phyloP scores from a whole-genome alignment of 2,329 filamentous ascomycete species.

The Teratosphaeriaceae sp. region DNA sequence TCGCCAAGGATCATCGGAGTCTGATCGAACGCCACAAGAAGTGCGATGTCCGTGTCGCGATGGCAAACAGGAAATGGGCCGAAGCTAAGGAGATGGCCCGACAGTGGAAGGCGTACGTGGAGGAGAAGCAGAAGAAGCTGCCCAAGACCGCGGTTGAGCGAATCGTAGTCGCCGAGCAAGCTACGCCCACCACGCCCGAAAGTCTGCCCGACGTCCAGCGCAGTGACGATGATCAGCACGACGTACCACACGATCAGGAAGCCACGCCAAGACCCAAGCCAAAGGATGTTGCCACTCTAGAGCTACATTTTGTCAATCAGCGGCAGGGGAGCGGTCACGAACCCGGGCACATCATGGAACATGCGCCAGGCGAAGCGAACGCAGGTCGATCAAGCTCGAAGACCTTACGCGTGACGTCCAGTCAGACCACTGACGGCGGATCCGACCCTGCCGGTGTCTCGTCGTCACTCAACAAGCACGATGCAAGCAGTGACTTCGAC shows the following conservation, averaged over 20 bases:
- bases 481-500: slow-evolving; percentile 31
- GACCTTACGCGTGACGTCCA: slow-evolving; percentile 27
- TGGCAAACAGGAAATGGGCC: slow-evolving; percentile 15
- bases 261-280: not conserved
- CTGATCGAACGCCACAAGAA: slow-evolving; percentile 20
- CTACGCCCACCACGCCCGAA: not conserved
- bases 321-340: no score
- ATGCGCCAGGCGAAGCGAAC: no score
- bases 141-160: not conserved
- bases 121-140: not conserved
- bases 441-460: slow-evolving; percentile 2
- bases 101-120: slow-evolving; percentile 22
- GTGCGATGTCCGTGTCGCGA: slow-evolving; percentile 26
- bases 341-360: no score
- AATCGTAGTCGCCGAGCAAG: not conserved
- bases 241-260: not conserved
- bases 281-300: no score
- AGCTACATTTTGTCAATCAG: no score
- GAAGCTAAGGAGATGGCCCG: slow-evolving; percentile 35
- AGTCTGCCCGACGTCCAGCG: no score
- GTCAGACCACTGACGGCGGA: slow-evolving; percentile 39
- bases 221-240: not conserved
- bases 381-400: slow-evolving; percentile 1
- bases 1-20: slow-evolving; percentile 17
- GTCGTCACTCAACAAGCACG: slow-evolving; percentile 6